Evolutionary conservation across 176 grass and related monocot species (phyloP).

Genomic region (maize (Zea mays)): DNA sequence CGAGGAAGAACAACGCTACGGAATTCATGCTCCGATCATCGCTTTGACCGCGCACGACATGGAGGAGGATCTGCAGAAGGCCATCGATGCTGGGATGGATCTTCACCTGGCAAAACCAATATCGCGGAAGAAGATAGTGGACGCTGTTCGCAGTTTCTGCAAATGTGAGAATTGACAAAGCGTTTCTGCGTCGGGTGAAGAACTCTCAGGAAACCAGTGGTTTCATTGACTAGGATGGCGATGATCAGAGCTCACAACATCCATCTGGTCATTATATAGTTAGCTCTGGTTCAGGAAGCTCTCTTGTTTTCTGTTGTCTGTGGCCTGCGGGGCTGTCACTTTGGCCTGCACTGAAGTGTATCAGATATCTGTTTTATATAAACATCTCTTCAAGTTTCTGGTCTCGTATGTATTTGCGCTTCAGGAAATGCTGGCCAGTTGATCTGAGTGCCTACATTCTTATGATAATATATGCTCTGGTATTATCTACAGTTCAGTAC

Average conservation of each 20-base stretch:
- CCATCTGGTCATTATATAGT: too few relatives aligned
- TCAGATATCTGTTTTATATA: neutral
- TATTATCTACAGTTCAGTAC: neutral
- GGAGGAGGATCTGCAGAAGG: slow-evolving; percentile 42
- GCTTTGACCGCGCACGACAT: slow-evolving; percentile 51
- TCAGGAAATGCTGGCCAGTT: neutral
- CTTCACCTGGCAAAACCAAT: slow-evolving; percentile 59
- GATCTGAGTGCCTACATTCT: neutral
- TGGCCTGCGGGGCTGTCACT: too few relatives aligned
- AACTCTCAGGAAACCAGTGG: too few relatives aligned
- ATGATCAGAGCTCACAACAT: too few relatives aligned
- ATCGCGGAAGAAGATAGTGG: slow-evolving; percentile 19
- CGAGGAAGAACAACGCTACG: slow-evolving; percentile 50
- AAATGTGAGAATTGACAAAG: slow-evolving; percentile 2
- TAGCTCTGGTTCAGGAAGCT: too few relatives aligned
- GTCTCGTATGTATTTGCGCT: neutral
- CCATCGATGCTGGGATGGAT: slow-evolving; percentile 52
- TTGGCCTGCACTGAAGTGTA: neutral
- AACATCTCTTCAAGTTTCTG: neutral
- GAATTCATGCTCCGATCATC: slow-evolving; percentile 53
- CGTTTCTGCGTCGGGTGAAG: too few relatives aligned
- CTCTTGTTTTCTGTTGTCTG: too few relatives aligned
- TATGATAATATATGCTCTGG: neutral
- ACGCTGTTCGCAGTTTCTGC: slow-evolving; percentile 26
- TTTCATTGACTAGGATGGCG: too few relatives aligned